Evolutionary conservation across 345 rosid species (phyloP), one percentile per base, ranked within the genome.

Genomic region (Boechera retrofracta): DNA sequence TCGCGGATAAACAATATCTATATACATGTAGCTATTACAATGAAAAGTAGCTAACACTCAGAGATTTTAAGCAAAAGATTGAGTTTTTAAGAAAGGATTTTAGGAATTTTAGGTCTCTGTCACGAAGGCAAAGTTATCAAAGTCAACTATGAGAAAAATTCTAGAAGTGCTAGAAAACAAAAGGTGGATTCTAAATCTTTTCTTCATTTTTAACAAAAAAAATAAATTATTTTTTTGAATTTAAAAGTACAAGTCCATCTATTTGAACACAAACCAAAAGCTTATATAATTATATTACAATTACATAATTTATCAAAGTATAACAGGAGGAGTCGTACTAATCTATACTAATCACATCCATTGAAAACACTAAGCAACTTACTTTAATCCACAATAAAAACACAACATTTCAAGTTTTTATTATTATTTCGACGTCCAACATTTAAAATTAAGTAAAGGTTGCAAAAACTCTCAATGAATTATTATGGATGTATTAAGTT

Each of bases 401-500:
- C 42, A 66, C 71, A 49, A 9, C 5, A 16, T 28, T 10, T 47
- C 1, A 28, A 29, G 18, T 31, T 56, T 6, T 4, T 13, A 64
- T 44, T 8, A 64, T 64, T 64, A 44, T 32, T 32, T 66, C 4
- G 16, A 66, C 39, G 13, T 31, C 9, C 28, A 66, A 10, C 56
- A n/a, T 11, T 21, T 21, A 21, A 57, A 24, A 6, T 5, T 24
- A 6, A 7, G 57, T 48, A 52, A 56, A 65, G 41, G 67, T 15
- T 49, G 15, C 41, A 52, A 57, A 31, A 33, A 26, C 5, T 58
- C 7, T 67, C 1, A 18, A 1, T 8, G 64, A 44, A 16, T 54
- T 26, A 70, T 71, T 21, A 49, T 47, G 64, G 71, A 57, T 77
- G 78, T 74, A 86, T 79, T 82, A 91, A 91, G 56, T 82, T 69